Evolutionary conservation across 2,329 filamentous ascomycete species (phyloP).

Genomic region (Pseudogymnoascus sp.): DNA sequence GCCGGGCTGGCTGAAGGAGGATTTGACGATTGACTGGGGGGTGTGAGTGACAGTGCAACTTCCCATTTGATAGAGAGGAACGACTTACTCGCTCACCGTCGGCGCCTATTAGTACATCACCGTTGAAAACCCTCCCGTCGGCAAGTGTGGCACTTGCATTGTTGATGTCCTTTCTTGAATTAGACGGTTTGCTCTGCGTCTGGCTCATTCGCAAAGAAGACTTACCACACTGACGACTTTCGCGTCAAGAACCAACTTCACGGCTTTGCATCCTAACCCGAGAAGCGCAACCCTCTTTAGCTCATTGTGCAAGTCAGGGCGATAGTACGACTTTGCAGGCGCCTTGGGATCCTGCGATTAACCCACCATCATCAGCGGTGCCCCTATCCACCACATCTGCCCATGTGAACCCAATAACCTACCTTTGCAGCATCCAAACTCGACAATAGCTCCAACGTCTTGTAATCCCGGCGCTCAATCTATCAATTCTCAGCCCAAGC

Average conservation of each 20-base stretch:
- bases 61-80: too few species aligned
- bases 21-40: neutral
- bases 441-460: neutral
- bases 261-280: neutral
- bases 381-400: too few species aligned
- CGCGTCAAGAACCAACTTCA: neutral
- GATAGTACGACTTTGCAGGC: neutral
- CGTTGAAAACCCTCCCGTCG: neutral
- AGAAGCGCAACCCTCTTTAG: neutral
- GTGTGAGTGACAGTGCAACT: neutral
- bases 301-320: neutral
- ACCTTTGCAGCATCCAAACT: neutral
- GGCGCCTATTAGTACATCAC: neutral
- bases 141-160: neutral
- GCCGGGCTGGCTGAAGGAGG: neutral
- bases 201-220: neutral
- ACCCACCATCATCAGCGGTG: neutral
- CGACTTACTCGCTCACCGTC: neutral
- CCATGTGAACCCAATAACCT: neutral
- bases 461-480: neutral
- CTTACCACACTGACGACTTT: neutral
- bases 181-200: neutral
- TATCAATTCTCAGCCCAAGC: neutral
- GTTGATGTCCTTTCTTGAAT: neutral
- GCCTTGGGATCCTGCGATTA: neutral